Percentiles rank a stretch among this genome's conserved stretches.
Evolutionary conservation across 306 rosid species (phyloP).

Genomic region (Arachis hypogaea): DNA sequence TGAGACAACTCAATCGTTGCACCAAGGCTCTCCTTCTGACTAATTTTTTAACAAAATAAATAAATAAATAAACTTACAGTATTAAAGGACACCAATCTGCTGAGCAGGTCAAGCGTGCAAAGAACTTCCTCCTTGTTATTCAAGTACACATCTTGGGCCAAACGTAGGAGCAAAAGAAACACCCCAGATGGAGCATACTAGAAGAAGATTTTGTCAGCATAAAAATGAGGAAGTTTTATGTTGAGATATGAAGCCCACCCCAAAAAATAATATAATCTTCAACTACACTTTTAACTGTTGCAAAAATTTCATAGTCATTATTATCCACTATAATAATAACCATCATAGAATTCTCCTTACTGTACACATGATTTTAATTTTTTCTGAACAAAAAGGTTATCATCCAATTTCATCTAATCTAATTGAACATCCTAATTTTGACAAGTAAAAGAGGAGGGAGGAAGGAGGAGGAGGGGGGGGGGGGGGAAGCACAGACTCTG

Average conservation of each 20-base stretch:
- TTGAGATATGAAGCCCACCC: slow-evolving; percentile 23
- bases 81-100: slow-evolving; percentile 78
- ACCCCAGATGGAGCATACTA: slow-evolving; percentile 78
- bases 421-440: neutral
- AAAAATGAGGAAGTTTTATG: slow-evolving; percentile 32
- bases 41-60: no score
- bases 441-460: neutral
- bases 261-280: slow-evolving; percentile 24
- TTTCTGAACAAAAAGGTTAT: neutral
- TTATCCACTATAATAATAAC: no score
- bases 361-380: neutral
- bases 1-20: no score
- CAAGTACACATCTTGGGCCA: slow-evolving; percentile 70
- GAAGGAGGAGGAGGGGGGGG: no score
- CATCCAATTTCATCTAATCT: neutral
- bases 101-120: slow-evolving; percentile 77
- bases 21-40: no score
- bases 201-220: slow-evolving; percentile 41
- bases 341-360: no score
- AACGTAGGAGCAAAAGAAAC: slow-evolving; percentile 72
- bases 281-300: neutral
- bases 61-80: slow-evolving; percentile 55
- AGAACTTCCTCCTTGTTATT: slow-evolving; percentile 64
- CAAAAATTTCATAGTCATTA: no score
- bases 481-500: neutral